phyloP scores from a whole-genome alignment of 495 filamentous ascomycete genomes.

The Xylaria grammica region DNA sequence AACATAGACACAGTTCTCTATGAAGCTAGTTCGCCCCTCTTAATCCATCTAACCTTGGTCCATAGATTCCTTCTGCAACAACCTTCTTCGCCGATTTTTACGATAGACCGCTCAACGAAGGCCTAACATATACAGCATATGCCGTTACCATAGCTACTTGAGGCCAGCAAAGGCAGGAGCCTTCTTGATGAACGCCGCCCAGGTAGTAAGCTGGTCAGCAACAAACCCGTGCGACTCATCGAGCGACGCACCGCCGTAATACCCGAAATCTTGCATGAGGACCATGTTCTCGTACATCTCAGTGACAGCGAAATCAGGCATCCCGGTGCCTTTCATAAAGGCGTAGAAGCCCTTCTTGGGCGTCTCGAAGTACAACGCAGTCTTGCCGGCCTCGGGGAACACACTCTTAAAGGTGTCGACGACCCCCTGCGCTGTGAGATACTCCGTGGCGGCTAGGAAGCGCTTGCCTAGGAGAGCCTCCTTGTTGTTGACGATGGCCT shows the following conservation, averaged over 20 bases:
- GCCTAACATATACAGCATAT: no score
- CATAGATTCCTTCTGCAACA: no score
- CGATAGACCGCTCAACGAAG: no score
- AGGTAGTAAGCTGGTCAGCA: slow-evolving; percentile 46
- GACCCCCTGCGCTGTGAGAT: slow-evolving; percentile 52
- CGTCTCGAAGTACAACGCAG: slow-evolving; percentile 48
- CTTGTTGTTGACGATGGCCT: slow-evolving; percentile 51
- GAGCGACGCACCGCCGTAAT: slow-evolving; percentile 53
- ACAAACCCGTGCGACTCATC: slow-evolving; percentile 42
- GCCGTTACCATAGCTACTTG: slow-evolving; percentile 28
- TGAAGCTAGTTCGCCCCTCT: no score
- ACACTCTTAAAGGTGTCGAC: slow-evolving; percentile 55
- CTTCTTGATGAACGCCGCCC: slow-evolving; percentile 42
- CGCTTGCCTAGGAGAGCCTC: slow-evolving; percentile 47
- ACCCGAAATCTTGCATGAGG: slow-evolving; percentile 55
- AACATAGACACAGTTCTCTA: no score
- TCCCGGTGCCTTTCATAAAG: slow-evolving; percentile 41
- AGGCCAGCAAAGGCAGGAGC: slow-evolving; percentile 34
- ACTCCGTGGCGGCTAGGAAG: slow-evolving; percentile 55
- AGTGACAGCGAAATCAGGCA: slow-evolving; percentile 48
- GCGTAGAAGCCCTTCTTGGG: slow-evolving; percentile 53
- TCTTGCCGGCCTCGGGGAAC: slow-evolving; percentile 55
- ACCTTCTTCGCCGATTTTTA: no score
- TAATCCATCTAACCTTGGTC: no score
- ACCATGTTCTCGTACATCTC: slow-evolving; percentile 62